These are phyloP conservation scores for Clavulina sp. DNA, from an alignment of 768 basidiomycete species.

Conservation along the genomic window DNA sequence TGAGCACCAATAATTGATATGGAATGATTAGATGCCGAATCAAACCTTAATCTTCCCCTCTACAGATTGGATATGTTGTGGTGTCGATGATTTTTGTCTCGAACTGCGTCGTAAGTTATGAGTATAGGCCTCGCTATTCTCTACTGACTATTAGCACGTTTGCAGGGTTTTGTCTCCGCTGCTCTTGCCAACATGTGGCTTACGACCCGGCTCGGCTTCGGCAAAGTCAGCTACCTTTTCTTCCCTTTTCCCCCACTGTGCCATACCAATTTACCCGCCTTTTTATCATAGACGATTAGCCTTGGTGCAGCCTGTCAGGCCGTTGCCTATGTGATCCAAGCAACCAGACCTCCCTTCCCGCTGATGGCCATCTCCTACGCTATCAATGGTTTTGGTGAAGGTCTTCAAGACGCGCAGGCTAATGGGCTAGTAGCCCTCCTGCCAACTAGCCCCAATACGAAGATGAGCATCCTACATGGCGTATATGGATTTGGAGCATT, in stretches of 20 bases:
- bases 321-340: constrained; percentile 35
- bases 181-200: constrained; percentile 5
- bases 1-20: neutral
- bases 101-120: constrained; percentile 5
- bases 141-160: neutral
- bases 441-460: constrained; percentile 34
- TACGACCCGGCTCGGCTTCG: constrained; percentile 9
- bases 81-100: constrained; percentile 10
- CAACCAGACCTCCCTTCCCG: constrained; percentile 45
- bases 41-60: neutral
- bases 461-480: constrained; percentile 55
- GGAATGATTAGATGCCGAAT: neutral
- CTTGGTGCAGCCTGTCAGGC: constrained; percentile 29
- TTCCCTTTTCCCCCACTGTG: neutral
- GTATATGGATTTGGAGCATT: constrained; percentile 47
- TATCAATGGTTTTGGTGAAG: constrained; percentile 33
- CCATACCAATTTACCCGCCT: no score
- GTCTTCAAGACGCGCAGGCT: constrained; percentile 48
- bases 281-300: neutral
- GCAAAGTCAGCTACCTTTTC: constrained; percentile 4
- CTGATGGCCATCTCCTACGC: constrained; percentile 33
- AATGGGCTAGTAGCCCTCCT: constrained; percentile 51
- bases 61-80: constrained; percentile 7
- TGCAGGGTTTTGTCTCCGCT: constrained; percentile 7
- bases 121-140: neutral